Percentiles rank a stretch among this genome's conserved stretches.
Evolutionary conservation across 352 stramenopile genomes (phyloP).

Genomic region (Poterioochromonas sp.): DNA sequence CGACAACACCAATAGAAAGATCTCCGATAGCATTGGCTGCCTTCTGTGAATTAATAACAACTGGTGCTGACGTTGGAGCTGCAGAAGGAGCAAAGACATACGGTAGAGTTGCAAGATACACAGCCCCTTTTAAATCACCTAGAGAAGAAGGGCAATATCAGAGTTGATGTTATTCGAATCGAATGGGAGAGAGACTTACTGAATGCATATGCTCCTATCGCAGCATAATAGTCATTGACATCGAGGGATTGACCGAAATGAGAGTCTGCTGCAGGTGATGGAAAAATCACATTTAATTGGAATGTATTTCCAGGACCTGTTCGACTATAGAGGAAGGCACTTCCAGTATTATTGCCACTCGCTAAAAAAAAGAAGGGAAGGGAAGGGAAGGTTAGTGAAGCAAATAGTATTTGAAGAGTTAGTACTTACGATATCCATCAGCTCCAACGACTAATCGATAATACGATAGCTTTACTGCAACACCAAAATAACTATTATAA

Average conservation of each 20-base stretch:
- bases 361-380: neutral
- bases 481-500: conserved; percentile 24
- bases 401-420: neutral
- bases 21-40: too few relatives aligned
- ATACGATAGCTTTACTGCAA: neutral
- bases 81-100: neutral
- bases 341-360: neutral
- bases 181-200: neutral
- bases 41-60: too few relatives aligned
- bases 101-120: neutral
- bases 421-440: conserved; percentile 17
- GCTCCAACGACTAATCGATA: neutral
- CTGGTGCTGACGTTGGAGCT: too few relatives aligned
- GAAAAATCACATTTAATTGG: neutral
- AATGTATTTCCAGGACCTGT: neutral
- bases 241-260: neutral
- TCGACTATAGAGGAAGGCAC: neutral
- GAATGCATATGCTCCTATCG: neutral
- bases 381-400: neutral
- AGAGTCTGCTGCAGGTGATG: neutral
- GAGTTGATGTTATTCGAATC: neutral
- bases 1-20: too few relatives aligned
- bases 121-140: conserved; percentile 9
- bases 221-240: neutral
- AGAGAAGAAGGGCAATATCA: neutral